Conservation (phyloP, 495 filamentous ascomycete species). For the Staphylotrichum tortipilum region DNA sequence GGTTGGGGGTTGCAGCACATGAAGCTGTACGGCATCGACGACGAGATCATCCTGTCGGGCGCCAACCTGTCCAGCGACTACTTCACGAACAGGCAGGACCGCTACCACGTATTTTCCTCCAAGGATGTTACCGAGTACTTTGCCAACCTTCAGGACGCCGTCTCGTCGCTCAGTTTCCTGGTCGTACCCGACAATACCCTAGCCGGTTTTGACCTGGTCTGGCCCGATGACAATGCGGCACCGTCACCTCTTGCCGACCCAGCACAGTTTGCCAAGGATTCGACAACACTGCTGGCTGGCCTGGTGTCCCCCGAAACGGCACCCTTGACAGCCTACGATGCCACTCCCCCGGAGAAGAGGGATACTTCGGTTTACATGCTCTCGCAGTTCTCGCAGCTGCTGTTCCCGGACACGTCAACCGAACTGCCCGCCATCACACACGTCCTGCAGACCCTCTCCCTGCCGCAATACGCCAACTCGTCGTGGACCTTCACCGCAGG, state of each 20-base stretch:
- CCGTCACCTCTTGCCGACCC: conserved; percentile 64
- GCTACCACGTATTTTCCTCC: conserved; percentile 86
- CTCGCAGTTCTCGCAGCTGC: conserved; percentile 74
- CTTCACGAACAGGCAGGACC: conserved; percentile 90
- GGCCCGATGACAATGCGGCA: conserved; percentile 67
- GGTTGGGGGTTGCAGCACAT: conserved; percentile 99
- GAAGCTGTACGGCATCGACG: conserved; percentile 96
- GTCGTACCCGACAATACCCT: conserved; percentile 52
- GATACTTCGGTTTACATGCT: conserved; percentile 80
- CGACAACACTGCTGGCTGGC: conserved; percentile 55
- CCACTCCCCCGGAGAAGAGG: conserved; percentile 13
- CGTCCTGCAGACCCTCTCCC: conserved; percentile 58
- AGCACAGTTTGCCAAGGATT: conserved; percentile 54
- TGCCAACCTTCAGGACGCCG: conserved; percentile 60
- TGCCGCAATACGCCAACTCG: conserved; percentile 51
- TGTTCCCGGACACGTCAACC: conserved; percentile 72
- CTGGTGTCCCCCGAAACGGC: conserved; percentile 45
- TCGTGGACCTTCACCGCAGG: conserved; percentile 95
- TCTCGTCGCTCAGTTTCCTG: conserved; percentile 74
- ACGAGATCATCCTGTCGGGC: conserved; percentile 91
- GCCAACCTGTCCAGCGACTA: conserved; percentile 93
- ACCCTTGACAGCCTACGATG: conserved; percentile 13
- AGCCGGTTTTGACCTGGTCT: conserved; percentile 63
- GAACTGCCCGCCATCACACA: conserved; percentile 73
- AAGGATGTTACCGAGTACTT: conserved; percentile 77